Conservation (phyloP, 176 grass and related monocot species). For the Phragmites australis region DNA sequence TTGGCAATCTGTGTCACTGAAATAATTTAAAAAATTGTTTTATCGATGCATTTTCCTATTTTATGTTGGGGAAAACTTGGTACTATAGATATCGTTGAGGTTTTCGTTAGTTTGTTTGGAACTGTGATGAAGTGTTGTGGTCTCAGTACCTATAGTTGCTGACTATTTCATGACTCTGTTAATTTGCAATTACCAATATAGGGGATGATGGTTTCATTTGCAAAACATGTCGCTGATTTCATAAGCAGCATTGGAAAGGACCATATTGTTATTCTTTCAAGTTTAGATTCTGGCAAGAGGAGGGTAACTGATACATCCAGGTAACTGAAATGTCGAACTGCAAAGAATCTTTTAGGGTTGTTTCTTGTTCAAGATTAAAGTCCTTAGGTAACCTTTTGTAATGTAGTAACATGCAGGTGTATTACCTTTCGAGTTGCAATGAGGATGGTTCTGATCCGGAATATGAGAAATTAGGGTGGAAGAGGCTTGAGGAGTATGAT, state of each 20-base stretch:
- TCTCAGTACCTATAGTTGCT: conserved; percentile 2
- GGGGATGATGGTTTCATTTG: conserved; percentile 94
- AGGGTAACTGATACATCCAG: conserved; percentile 85
- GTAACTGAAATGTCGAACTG: conserved; percentile 45
- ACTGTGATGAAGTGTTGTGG: neutral
- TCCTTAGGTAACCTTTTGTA: conserved; percentile 3
- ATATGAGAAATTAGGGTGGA: conserved; percentile 80
- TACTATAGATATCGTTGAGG: neutral
- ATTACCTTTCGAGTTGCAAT: conserved; percentile 74
- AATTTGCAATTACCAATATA: conserved; percentile 31
- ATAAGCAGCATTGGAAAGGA: conserved; percentile 64
- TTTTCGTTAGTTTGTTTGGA: neutral
- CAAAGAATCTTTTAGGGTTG: neutral
- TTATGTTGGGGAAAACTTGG: neutral
- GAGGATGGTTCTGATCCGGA: conserved; percentile 73
- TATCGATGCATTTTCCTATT: neutral
- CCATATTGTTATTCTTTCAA: conserved; percentile 86
- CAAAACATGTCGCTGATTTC: conserved; percentile 72
- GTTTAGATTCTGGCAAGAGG: conserved; percentile 86
- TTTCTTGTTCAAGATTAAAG: neutral
- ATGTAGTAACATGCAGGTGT: conserved; percentile 74
- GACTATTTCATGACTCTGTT: conserved; percentile 13
- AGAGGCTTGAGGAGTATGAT: conserved; percentile 79
- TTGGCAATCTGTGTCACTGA: neutral
- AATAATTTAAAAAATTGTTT: neutral